phyloP scores from a whole-genome alignment of 192 early-diverging fungal genomes.

The Coemansia asiatica region DNA sequence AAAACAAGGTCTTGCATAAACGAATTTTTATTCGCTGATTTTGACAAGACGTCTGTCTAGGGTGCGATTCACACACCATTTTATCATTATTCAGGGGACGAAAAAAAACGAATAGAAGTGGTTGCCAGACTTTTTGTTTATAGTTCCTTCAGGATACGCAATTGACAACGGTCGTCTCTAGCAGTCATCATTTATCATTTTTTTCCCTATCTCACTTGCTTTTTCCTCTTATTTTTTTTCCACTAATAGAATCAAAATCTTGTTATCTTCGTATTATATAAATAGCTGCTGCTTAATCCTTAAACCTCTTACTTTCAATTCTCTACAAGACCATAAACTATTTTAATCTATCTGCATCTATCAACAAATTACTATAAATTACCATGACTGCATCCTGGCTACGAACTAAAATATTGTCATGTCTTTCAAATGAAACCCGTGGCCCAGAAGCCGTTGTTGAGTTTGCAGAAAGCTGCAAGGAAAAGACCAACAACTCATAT shows the following conservation, averaged over 20 bases:
- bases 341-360: too few species aligned
- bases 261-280: too few species aligned
- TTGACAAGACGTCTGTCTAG: background rate
- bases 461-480: background rate
- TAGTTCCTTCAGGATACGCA: too few species aligned
- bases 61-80: background rate
- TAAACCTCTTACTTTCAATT: too few species aligned
- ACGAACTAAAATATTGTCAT: background rate
- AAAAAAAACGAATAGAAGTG: background rate
- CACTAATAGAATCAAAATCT: too few species aligned
- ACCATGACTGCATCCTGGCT: background rate
- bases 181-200: too few species aligned
- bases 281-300: too few species aligned
- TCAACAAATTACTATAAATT: background rate
- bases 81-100: background rate
- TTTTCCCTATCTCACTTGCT: too few species aligned
- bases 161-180: too few species aligned
- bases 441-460: background rate
- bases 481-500: background rate
- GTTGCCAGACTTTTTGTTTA: too few species aligned
- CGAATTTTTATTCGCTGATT: background rate
- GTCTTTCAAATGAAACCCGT: background rate
- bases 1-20: background rate
- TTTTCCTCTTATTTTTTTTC: too few species aligned
- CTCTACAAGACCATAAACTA: too few species aligned